Conservation (phyloP, 108 stramenopile genomes). For the Schizochytrium sp. region DNA sequence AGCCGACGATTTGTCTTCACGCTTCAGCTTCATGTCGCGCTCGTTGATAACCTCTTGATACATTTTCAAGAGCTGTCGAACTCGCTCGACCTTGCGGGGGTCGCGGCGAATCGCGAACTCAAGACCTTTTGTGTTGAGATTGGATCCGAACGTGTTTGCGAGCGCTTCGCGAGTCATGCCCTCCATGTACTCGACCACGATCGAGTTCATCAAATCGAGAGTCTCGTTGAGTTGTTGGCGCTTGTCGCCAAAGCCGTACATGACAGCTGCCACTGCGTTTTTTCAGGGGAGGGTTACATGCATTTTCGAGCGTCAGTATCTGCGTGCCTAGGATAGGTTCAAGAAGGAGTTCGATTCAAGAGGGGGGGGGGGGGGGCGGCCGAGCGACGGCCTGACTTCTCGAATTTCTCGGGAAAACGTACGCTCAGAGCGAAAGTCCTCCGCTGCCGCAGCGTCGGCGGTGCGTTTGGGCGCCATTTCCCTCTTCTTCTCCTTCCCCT, state of each 20-base stretch:
- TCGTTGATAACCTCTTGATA: not conserved
- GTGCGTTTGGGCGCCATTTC: not conserved
- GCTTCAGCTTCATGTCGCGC: not conserved
- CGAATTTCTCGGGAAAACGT: not conserved
- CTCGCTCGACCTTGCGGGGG: not conserved
- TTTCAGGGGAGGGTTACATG: too few relatives aligned
- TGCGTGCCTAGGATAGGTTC: too few relatives aligned
- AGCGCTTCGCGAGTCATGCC: constrained; percentile 8
- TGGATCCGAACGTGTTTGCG: not conserved
- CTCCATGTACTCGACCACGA: constrained; percentile 17
- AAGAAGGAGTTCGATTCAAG: too few relatives aligned
- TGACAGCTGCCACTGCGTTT: not conserved
- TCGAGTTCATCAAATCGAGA: not conserved
- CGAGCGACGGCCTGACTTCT: not conserved
- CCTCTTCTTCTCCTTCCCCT: not conserved
- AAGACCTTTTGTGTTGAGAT: not conserved
- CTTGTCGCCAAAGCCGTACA: constrained; percentile 13
- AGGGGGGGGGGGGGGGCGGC: not conserved
- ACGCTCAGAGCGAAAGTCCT: not conserved
- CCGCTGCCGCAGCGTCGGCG: not conserved
- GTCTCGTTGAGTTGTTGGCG: not conserved
- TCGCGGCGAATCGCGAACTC: not conserved
- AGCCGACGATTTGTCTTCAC: not conserved
- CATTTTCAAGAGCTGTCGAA: not conserved
- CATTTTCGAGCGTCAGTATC: too few relatives aligned